phyloP scores from a whole-genome alignment of 306 rosid genomes.

The Medicago truncatula region DNA sequence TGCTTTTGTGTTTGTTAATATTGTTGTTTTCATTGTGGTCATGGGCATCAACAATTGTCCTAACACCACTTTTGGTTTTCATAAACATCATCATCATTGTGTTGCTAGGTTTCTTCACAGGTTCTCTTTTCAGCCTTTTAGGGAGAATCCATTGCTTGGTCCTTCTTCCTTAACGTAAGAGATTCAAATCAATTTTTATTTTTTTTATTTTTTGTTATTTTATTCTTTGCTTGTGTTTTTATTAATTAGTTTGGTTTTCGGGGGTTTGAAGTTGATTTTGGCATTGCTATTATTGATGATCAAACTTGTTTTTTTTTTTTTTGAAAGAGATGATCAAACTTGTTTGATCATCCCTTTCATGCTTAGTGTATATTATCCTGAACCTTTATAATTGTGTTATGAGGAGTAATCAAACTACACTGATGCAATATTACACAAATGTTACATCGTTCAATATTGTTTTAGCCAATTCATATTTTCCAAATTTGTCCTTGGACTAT shows the following conservation, averaged over 20 bases:
- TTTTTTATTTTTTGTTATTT: too few relatives aligned
- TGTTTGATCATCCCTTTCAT: too few relatives aligned
- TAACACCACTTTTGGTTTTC: slow-evolving; percentile 36
- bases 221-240: not conserved
- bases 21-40: slow-evolving; percentile 61
- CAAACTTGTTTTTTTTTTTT: too few relatives aligned
- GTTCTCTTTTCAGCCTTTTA: slow-evolving; percentile 78
- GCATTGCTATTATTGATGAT: slow-evolving; percentile 4
- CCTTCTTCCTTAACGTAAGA: slow-evolving; percentile 82
- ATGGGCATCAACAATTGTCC: slow-evolving; percentile 85
- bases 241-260: too few relatives aligned
- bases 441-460: too few relatives aligned
- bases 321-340: not conserved
- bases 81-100: slow-evolving; percentile 49
- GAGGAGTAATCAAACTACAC: too few relatives aligned
- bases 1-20: slow-evolving; percentile 62
- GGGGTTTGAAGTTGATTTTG: slow-evolving; percentile 6
- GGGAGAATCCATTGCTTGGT: slow-evolving; percentile 84
- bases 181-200: not conserved
- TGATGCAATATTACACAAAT: too few relatives aligned
- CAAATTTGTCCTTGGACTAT: too few relatives aligned
- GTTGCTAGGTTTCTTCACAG: slow-evolving; percentile 69
- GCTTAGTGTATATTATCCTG: not conserved
- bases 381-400: not conserved
- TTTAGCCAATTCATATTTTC: too few relatives aligned